Percentiles rank a stretch among this genome's conserved stretches.
Evolutionary conservation across 2,329 filamentous ascomycete species (phyloP).

Genomic region (Ophiostoma sp.): DNA sequence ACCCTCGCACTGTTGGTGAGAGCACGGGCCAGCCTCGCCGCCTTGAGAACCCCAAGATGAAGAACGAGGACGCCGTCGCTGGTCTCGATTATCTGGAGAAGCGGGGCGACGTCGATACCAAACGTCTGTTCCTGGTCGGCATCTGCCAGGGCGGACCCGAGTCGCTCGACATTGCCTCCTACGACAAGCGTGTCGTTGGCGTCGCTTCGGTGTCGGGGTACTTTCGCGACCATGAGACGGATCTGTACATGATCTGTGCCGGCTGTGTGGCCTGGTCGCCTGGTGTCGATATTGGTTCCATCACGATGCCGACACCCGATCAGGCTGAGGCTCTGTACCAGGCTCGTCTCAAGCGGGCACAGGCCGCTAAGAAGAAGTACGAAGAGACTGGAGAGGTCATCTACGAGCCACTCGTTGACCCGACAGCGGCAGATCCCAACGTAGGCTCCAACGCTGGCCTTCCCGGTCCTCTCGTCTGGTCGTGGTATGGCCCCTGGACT

Average conservation of each 20-base stretch:
- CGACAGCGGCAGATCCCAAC: slow-evolving; percentile 16
- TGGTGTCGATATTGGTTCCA: slow-evolving; percentile 13
- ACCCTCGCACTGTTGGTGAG: slow-evolving; percentile 20
- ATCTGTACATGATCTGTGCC: slow-evolving; percentile 23
- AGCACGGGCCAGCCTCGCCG: slow-evolving; percentile 19
- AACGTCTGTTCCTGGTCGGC: slow-evolving; percentile 18
- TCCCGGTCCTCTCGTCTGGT: slow-evolving; percentile 23
- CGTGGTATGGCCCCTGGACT: slow-evolving; percentile 24
- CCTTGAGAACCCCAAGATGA: slow-evolving; percentile 22
- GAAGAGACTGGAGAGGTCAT: slow-evolving; percentile 19
- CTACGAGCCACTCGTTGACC: slow-evolving; percentile 23
- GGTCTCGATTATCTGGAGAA: slow-evolving; percentile 14
- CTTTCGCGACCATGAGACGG: slow-evolving; percentile 21
- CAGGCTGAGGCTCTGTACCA: slow-evolving; percentile 19
- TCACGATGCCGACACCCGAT: slow-evolving; percentile 20
- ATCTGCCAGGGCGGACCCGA: slow-evolving; percentile 22
- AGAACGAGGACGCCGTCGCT: slow-evolving; percentile 17
- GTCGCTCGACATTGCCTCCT: slow-evolving; percentile 19
- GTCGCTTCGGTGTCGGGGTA: slow-evolving; percentile 21
- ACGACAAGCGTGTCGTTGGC: slow-evolving; percentile 15
- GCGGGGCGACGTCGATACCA: slow-evolving; percentile 13
- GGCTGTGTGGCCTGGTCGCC: slow-evolving; percentile 23
- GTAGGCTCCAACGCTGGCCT: slow-evolving; percentile 19
- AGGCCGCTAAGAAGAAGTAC: slow-evolving; percentile 6
- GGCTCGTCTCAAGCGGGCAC: slow-evolving; percentile 13